phyloP scores from a whole-genome alignment of 345 rosid species.

The Linum lewisii region DNA sequence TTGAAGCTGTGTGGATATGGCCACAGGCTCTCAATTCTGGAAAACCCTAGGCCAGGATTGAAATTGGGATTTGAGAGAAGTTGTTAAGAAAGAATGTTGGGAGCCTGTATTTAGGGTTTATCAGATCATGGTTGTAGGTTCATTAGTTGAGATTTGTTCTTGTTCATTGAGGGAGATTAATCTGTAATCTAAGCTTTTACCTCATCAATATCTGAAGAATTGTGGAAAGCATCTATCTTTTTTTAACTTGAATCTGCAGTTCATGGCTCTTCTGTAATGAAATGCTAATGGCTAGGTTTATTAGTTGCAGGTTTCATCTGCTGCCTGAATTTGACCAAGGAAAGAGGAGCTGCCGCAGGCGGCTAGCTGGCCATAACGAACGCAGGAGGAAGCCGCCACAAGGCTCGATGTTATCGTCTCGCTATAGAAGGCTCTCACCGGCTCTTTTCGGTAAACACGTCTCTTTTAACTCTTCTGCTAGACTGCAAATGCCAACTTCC shows the following conservation, averaged over 20 bases:
- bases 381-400: constrained; percentile 88
- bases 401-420: constrained; percentile 50
- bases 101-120: no score
- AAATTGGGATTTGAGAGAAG: no score
- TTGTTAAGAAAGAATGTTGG: no score
- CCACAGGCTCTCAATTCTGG: background rate
- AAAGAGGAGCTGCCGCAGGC: constrained; percentile 89
- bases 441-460: constrained; percentile 39
- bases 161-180: no score
- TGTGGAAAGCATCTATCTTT: no score
- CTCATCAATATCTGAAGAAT: background rate
- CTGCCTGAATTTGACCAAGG: constrained; percentile 92
- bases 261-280: no score
- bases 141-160: no score
- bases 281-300: background rate
- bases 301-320: constrained; percentile 63
- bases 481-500: background rate
- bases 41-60: background rate
- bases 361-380: constrained; percentile 92
- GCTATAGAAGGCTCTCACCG: constrained; percentile 42
- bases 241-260: no score
- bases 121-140: no score
- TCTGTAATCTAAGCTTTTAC: no score
- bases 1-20: background rate
- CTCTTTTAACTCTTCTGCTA: constrained; percentile 9